Base-by-base conservation (phyloP, 2,329 filamentous ascomycete genomes). In the Escovopsis weberi region DNA sequence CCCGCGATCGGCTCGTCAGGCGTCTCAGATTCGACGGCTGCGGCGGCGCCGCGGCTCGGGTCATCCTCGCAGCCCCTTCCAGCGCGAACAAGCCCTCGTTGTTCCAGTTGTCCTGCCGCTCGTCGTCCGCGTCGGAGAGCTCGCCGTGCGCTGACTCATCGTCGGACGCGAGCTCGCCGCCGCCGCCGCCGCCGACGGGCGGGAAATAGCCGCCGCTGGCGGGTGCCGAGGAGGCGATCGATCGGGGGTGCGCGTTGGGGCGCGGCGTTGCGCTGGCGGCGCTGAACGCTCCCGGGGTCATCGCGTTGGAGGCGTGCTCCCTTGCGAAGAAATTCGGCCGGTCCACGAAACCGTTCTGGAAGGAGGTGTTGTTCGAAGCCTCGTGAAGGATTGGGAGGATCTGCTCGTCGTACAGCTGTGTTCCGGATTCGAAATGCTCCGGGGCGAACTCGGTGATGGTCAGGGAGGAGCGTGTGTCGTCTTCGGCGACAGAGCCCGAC, bases 401-500 rank as follows among this genome's bases (percentile, higher is more conserved):
- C 56, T 94, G 85, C 59, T 94, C 86, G 53, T 95, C 88, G 60
- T 96, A 95, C 1, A 95, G 65, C 56, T 85, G 80, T 19, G 88
- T 85, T 10, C 80, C 82, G 1, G 80, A 79, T 50, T 91, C 82
- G 41, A 79, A 78, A 9, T 71, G 72, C 47, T 79, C 78, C 0
- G 74, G 73, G 0, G 75, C 69, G 48, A 79, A 82, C 55, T 80
- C 76, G 0, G 76, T 80, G 12, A 80, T 30, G 0, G 76, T 80
- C 33, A 70, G 67, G 1, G 77, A 78, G 0, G 78, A 79, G 3
- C 72, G 68, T 2, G 72, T 70, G 43, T 82, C 75, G 40, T 73
- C 75, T 28, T 69, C 64, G 0, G 62, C 64, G 3, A 77, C 73
- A 12, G 80, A 74, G 45, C 70, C 75, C 1, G 70, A 68, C 7